Conservation (phyloP, 2,329 filamentous ascomycete genomes). For the Aureobasidium sp. region DNA sequence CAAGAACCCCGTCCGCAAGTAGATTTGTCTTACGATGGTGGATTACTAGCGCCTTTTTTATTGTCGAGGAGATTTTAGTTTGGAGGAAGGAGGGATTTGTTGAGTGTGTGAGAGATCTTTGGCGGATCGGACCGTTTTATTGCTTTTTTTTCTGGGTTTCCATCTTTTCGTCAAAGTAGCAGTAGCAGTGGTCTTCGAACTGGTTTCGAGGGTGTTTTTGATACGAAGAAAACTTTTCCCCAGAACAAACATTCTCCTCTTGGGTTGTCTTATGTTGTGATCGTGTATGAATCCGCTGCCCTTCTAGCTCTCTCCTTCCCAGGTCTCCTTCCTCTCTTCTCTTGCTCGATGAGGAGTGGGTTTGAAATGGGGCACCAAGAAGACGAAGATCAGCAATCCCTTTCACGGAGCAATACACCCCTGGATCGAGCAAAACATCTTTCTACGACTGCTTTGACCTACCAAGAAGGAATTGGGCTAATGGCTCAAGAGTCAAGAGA, state of each 20-base stretch:
- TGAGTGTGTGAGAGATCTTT: background rate
- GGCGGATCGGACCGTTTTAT: background rate
- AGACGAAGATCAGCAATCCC: too few relatives aligned
- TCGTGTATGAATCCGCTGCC: too few relatives aligned
- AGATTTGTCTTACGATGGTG: background rate
- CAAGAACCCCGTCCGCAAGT: constrained; percentile 9
- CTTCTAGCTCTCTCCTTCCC: too few relatives aligned
- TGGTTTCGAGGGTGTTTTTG: background rate
- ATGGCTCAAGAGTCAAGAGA: too few relatives aligned
- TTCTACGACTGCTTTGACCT: too few relatives aligned
- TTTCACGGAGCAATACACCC: too few relatives aligned
- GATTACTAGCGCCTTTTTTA: background rate
- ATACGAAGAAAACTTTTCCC: background rate
- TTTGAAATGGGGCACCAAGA: too few relatives aligned
- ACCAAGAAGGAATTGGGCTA: too few relatives aligned
- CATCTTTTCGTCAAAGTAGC: background rate
- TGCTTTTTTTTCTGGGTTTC: background rate
- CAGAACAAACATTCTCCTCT: background rate
- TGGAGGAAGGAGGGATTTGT: background rate
- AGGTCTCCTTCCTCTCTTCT: too few relatives aligned
- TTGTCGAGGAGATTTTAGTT: background rate
- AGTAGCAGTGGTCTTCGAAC: background rate
- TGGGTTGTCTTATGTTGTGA: background rate
- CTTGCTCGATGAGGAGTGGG: too few relatives aligned
- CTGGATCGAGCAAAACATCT: too few relatives aligned